Evolutionary conservation across 805 yeast species (phyloP), one percentile per base, ranked within the genome.

Genomic region (Lipomyces orientalis): DNA sequence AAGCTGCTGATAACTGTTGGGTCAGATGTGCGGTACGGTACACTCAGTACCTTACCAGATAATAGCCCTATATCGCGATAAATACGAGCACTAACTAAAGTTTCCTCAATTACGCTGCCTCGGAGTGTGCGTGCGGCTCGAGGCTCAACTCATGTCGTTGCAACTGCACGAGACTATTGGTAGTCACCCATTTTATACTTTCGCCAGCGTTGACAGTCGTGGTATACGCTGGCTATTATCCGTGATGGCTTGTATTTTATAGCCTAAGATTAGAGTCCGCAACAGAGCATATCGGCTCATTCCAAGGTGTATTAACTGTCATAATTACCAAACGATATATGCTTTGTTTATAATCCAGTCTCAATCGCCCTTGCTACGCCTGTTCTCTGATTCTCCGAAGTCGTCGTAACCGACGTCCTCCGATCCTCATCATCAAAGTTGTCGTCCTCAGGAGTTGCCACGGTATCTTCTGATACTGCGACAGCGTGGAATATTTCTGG

Each of bases 391-490:
- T 14, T n/a, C 62, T 25, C 34, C 54, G 54, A 22, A 39, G 25
- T 60, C 57, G 12, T 35, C 31, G 34, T 43, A 7, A 43, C 22
- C n/a, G 49, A 43, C 49, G 49, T 16, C 49, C 22, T 19, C 1
- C 49, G 49, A 9, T 43, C 9, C 8, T 43, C 49, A 16, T 19
- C 6, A 25, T 39, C 55, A 16, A 52, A 29, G 55, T 31, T 52
- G 55, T 52, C 55, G 34, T 52, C 55, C 66, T 22, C n/a, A 31
- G 10, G 22, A 31, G n/a, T 34, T 52, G 43, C 55, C 52, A 33
- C 55, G 34, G 55, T 52, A 31, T 25, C 31, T 25, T 52, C 55
- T 25, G 55, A 25, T 31, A 60, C 22, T 49, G 33, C 61, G 61
- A n/a, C 55, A 14, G 52, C 55, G 51, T 10, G 22, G 46, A 37